Evolutionary conservation across 2,329 filamentous ascomycete genomes (phyloP).

Genomic region (Tolypocladium tropicale): DNA sequence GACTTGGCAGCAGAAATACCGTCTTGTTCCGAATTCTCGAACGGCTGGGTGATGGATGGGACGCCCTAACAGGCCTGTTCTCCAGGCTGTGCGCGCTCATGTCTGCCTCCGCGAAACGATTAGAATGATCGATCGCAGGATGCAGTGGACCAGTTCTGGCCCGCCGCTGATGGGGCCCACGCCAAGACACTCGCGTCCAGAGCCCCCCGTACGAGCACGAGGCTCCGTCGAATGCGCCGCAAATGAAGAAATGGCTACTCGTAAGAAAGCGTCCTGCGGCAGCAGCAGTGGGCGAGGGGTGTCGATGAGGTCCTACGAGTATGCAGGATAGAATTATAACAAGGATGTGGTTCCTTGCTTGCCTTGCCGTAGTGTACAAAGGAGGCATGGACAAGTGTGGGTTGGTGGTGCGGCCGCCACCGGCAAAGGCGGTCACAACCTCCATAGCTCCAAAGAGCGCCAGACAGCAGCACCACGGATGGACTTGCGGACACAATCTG

Average conservation of each 20-base stretch:
- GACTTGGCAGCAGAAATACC: too few relatives aligned
- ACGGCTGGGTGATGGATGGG: background rate
- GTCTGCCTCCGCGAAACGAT: background rate
- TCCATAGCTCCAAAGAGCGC: too few relatives aligned
- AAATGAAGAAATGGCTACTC: background rate
- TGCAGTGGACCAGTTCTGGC: background rate
- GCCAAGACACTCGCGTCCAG: background rate
- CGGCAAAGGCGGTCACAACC: too few relatives aligned
- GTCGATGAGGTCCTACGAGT: background rate
- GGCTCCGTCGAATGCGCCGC: background rate
- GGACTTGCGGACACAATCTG: background rate
- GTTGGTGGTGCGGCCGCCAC: background rate
- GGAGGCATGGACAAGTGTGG: too few relatives aligned
- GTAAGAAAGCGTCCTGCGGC: background rate
- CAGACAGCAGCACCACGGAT: too few relatives aligned
- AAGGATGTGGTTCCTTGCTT: background rate
- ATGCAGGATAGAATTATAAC: background rate
- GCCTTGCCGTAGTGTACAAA: background rate
- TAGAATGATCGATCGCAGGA: background rate
- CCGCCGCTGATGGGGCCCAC: too few relatives aligned
- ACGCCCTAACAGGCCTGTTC: background rate
- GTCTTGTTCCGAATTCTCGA: background rate
- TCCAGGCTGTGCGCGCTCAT: background rate
- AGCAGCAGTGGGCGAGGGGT: background rate
- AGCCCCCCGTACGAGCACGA: too few relatives aligned